phyloP scores from a whole-genome alignment of 108 stramenopile species.

The Cyclostephanos tholiformis region DNA sequence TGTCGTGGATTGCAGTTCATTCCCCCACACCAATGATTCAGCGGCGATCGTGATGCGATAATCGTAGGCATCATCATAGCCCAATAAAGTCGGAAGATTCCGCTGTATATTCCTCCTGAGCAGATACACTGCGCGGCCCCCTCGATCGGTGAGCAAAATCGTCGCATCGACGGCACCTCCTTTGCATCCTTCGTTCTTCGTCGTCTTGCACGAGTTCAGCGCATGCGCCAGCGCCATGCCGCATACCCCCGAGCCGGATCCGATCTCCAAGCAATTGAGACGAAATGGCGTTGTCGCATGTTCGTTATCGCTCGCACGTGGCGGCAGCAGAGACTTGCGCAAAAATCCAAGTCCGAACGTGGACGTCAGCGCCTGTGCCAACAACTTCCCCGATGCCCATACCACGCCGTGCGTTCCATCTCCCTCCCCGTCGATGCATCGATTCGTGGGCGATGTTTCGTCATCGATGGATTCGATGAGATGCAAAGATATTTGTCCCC shows the following conservation, averaged over 20 bases:
- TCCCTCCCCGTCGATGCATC: constrained; percentile 10
- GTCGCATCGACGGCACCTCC: neutral
- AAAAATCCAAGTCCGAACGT: constrained; percentile 22
- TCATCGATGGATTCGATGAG: constrained; percentile 21
- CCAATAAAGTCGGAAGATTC: constrained; percentile 17
- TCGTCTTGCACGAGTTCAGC: constrained; percentile 10
- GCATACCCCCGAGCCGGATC: constrained; percentile 65
- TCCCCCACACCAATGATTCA: constrained; percentile 51
- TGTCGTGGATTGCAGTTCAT: neutral
- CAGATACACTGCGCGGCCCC: constrained; percentile 45
- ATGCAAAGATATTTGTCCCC: constrained; percentile 13
- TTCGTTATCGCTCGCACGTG: neutral
- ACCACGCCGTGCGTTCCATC: constrained; percentile 53
- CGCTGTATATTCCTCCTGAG: constrained; percentile 54
- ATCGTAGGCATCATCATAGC: neutral
- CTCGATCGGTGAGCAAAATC: constrained; percentile 43
- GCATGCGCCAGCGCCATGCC: constrained; percentile 65
- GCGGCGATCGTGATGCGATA: constrained; percentile 12
- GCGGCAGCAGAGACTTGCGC: neutral
- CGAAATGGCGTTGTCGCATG: no score
- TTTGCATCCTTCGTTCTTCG: neutral
- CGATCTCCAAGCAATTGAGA: constrained; percentile 63
- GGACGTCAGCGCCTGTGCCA: constrained; percentile 44
- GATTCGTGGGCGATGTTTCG: neutral
- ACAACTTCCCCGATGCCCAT: constrained; percentile 51